Conservation (phyloP, 441 rosid genomes). For the Mallotus repandus region DNA sequence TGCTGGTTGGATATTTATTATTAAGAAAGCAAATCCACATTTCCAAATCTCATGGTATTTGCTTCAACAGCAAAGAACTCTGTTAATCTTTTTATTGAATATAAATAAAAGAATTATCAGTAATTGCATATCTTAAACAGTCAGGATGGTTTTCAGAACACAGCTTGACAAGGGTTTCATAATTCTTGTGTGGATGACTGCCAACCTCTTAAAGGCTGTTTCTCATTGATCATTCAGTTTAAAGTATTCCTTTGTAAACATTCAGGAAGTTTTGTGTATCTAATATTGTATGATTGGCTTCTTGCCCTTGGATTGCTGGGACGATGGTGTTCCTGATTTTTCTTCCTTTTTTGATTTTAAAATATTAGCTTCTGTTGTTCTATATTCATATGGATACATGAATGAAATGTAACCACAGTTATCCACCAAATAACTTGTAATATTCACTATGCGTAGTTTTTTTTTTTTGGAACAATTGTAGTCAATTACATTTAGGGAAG, state of each 20-base stretch:
- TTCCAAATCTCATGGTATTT: not conserved
- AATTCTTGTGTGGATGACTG: not conserved
- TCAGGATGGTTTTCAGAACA: not conserved
- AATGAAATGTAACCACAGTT: too few relatives aligned
- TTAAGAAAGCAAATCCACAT: not conserved
- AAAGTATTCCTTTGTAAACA: not conserved
- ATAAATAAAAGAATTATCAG: not conserved
- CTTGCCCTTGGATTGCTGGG: not conserved
- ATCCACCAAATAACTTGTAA: too few relatives aligned
- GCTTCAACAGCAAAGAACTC: not conserved
- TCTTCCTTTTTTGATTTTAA: not conserved
- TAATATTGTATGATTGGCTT: not conserved
- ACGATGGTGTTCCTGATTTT: not conserved
- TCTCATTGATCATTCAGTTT: not conserved
- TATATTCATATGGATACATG: too few relatives aligned
- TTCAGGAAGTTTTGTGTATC: not conserved
- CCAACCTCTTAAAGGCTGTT: not conserved
- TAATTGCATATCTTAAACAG: not conserved
- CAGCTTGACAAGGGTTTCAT: not conserved
- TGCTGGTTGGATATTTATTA: not conserved
- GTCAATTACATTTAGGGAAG: too few relatives aligned
- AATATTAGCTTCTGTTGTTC: too few relatives aligned
- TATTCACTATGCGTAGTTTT: too few relatives aligned
- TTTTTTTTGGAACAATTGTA: too few relatives aligned
- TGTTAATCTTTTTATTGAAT: not conserved